A percentile compares a stretch with the other conserved stretches of the same genome.
phyloP scores from a whole-genome alignment of 2,329 filamentous ascomycete genomes.

The Pseudogymnoascus sp. region DNA sequence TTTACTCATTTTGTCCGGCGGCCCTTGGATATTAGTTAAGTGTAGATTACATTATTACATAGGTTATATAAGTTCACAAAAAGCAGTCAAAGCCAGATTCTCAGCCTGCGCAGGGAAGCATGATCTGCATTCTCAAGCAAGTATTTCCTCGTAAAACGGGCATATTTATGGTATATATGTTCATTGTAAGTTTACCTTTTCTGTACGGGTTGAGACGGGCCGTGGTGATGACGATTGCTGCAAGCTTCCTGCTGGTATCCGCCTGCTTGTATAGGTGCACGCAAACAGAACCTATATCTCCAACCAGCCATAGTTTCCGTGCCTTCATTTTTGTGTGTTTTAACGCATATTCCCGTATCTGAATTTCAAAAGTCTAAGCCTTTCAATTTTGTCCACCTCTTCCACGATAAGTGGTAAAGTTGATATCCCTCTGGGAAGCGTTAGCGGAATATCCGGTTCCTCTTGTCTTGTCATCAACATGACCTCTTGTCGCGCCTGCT shows the following conservation, averaged over 20 bases:
- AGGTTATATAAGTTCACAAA: background rate
- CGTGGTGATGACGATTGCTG: background rate
- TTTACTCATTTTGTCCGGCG: background rate
- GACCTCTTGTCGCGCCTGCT: background rate
- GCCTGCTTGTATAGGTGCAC: background rate
- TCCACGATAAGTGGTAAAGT: background rate
- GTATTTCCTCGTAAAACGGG: no score
- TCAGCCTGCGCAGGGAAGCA: no score
- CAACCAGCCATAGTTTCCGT: background rate
- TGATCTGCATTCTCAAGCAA: no score
- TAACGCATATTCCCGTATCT: background rate
- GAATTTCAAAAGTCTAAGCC: background rate
- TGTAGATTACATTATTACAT: background rate
- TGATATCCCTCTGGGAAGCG: background rate
- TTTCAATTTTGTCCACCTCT: background rate
- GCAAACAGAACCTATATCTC: background rate
- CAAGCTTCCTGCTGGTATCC: background rate
- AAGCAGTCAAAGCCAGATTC: no score
- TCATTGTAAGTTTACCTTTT: no score
- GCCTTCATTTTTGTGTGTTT: background rate
- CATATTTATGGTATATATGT: no score
- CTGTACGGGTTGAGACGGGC: no score
- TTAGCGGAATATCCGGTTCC: background rate
- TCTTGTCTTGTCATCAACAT: background rate
- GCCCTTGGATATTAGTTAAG: background rate